Base-by-base conservation (phyloP, 2,329 filamentous ascomycete species). In the Colletotrichum coccodes region DNA sequence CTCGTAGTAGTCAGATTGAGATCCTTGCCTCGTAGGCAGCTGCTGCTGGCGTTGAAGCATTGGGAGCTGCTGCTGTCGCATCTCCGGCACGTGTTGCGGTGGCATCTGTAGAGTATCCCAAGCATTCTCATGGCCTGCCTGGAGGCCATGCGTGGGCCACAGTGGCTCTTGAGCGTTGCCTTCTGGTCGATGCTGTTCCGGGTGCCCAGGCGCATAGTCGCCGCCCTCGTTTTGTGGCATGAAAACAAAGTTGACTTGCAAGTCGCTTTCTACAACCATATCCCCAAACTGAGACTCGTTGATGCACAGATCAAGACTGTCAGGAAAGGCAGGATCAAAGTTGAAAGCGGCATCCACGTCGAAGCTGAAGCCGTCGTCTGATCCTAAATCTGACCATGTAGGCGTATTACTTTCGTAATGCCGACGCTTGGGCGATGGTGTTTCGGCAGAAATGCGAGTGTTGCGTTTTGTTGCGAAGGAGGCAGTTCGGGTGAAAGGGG, bases 161-260 rank as follows among this genome's bases (percentile, higher is more conserved):
- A 68, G 44, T 6, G 54, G 36, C 12, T 60, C 58, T 49, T 68
- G 65, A 18, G 49, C 44, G 14, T 47, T 59, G 14, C 40, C 46
- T 16, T 60, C 61, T 14, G 54, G 18, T 16, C 65, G 62, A 46
- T 68, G 54, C 26, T 60, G 61, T 42, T 68, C 65, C n/a, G 40
- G 46, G 18, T 65, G 65, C 21, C 38, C 47, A 49, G 40, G 26
- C 5, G 46, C 49, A 12, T 60, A 68, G 28, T 50, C 49, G 7
- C 57, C 56, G 21, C 42, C 30, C 11, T 60, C 65, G 4, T 65
- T 54, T 21, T 60, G 65, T 28, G 47, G 65, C 61, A 65, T 49
- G 21, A 60, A 68, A 16, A 68, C 62, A 23, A 68, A 68, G 32
- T 68, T 68, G 65, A 68, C 62, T 36, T 68, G 61, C 34, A 68